These are phyloP conservation scores for Edaphochlamys debaryana DNA, from an alignment of 139 green algal genomes.

Conservation along the genomic window DNA sequence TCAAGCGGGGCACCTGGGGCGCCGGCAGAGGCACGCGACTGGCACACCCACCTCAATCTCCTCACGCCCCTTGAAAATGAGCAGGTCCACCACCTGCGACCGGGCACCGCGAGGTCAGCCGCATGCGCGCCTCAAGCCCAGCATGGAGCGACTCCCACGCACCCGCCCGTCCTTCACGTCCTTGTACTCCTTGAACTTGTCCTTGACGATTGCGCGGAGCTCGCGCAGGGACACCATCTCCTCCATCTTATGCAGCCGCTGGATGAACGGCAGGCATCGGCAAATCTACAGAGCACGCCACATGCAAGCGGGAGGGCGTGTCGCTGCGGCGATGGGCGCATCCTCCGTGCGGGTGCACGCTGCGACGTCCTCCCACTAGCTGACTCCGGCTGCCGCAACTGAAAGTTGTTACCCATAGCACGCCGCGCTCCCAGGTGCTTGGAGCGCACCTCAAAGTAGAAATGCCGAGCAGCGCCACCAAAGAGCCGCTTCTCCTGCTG, in stretches of 20 bases:
- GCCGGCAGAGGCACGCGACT: no score
- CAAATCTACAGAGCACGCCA: constrained; percentile 51
- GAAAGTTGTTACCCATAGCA: no score
- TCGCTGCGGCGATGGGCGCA: neutral
- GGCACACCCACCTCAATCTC: constrained; percentile 90
- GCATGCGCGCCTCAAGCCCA: no score
- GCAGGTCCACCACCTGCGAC: constrained; percentile 74
- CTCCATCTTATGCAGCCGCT: constrained; percentile 59
- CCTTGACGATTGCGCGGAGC: constrained; percentile 63
- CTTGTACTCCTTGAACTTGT: constrained; percentile 63
- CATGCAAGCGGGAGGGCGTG: neutral
- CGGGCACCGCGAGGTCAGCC: no score
- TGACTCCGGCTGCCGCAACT: no score
- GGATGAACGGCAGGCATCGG: constrained; percentile 69
- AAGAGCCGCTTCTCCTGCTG: constrained; percentile 42
- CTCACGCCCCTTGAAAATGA: constrained; percentile 89
- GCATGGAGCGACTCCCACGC: no score
- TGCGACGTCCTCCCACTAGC: neutral
- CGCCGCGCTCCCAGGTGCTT: neutral
- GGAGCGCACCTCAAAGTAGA: constrained; percentile 55
- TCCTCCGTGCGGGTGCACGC: neutral
- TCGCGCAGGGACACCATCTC: constrained; percentile 60
- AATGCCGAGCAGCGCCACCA: constrained; percentile 52
- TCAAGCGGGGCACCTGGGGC: no score
- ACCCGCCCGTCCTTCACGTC: constrained; percentile 68